Conservation (phyloP, 805 yeast species). For the Hanseniaspora mollemarum region DNA sequence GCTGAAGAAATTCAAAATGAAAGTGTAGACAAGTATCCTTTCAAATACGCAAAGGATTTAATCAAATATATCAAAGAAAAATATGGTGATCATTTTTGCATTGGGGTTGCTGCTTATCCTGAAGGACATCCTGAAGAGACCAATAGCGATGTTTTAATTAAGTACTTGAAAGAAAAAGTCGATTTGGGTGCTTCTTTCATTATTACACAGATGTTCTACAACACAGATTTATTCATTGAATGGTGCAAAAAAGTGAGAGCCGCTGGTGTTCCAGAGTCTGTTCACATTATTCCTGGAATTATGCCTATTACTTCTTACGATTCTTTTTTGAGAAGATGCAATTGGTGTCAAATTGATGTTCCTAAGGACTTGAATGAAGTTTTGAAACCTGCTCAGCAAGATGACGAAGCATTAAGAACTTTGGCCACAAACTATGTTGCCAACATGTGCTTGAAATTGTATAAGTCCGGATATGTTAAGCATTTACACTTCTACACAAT, state of each 20-base stretch:
- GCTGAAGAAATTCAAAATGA: slow-evolving; percentile 21
- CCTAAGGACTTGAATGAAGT: slow-evolving; percentile 61
- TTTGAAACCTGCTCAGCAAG: slow-evolving; percentile 76
- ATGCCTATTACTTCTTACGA: slow-evolving; percentile 98
- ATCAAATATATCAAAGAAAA: slow-evolving; percentile 59
- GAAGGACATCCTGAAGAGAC: slow-evolving; percentile 83
- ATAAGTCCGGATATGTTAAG: slow-evolving; percentile 59
- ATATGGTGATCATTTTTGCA: slow-evolving; percentile 82
- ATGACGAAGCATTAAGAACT: slow-evolving; percentile 77
- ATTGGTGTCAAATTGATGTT: slow-evolving; percentile 78
- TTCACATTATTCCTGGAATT: slow-evolving; percentile 93
- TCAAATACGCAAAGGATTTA: slow-evolving; percentile 78
- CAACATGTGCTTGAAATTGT: slow-evolving; percentile 65
- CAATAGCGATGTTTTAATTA: slow-evolving; percentile 41
- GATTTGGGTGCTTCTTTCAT: slow-evolving; percentile 92
- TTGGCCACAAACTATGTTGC: slow-evolving; percentile 72
- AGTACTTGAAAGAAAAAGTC: slow-evolving; percentile 69
- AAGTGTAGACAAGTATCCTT: slow-evolving; percentile 40
- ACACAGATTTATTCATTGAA: slow-evolving; percentile 65
- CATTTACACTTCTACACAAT: slow-evolving; percentile 95
- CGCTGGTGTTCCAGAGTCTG: slow-evolving; percentile 46
- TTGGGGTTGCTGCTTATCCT: slow-evolving; percentile 96
- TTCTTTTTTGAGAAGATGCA: slow-evolving; percentile 82
- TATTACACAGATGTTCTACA: slow-evolving; percentile 95
- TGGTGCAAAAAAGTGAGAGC: slow-evolving; percentile 71